These are phyloP conservation scores for Davidsoniella eucalypti DNA, from an alignment of 2,329 filamentous ascomycete species.

Conservation along the genomic window DNA sequence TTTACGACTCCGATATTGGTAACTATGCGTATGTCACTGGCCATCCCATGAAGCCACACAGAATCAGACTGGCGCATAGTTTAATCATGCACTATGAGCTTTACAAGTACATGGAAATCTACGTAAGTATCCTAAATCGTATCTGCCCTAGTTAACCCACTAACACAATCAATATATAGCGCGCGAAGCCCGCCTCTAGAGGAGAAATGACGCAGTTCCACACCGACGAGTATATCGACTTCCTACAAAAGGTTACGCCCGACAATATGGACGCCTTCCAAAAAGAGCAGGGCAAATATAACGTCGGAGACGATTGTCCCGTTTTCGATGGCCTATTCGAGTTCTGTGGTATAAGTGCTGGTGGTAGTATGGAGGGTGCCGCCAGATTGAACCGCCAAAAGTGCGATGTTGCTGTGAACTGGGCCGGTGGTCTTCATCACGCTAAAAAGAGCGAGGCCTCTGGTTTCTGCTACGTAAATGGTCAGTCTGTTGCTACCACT, in stretches of 20 bases:
- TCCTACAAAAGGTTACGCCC: slow-evolving; percentile 84
- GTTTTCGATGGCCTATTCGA: slow-evolving; percentile 97
- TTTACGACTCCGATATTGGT: slow-evolving; percentile 95
- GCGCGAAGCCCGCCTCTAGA: slow-evolving; percentile 70
- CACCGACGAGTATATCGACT: slow-evolving; percentile 88
- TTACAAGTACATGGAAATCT: slow-evolving; percentile 93
- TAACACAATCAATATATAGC: slow-evolving; percentile 29
- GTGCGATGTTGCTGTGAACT: slow-evolving; percentile 95
- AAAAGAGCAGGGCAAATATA: slow-evolving; percentile 74
- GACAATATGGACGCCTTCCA: slow-evolving; percentile 90
- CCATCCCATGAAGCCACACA: slow-evolving; percentile 98
- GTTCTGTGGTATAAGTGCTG: slow-evolving; percentile 88
- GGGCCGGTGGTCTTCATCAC: slow-evolving; percentile 93
- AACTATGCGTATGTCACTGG: slow-evolving; percentile 96
- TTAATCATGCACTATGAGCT: slow-evolving; percentile 92
- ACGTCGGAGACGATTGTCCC: slow-evolving; percentile 90
- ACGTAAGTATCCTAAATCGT: slow-evolving; percentile 40
- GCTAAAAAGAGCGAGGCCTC: slow-evolving; percentile 93
- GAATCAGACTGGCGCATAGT: slow-evolving; percentile 85
- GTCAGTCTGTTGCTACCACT: slow-evolving; percentile 29
- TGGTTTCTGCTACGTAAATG: slow-evolving; percentile 97
- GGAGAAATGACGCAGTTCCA: slow-evolving; percentile 92
- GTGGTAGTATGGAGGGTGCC: slow-evolving; percentile 85
- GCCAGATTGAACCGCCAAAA: slow-evolving; percentile 78
- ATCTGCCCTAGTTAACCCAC: not conserved